These are phyloP conservation scores for Podila minutissima DNA, from an alignment of 192 early-diverging fungal genomes.

Conservation along the genomic window DNA sequence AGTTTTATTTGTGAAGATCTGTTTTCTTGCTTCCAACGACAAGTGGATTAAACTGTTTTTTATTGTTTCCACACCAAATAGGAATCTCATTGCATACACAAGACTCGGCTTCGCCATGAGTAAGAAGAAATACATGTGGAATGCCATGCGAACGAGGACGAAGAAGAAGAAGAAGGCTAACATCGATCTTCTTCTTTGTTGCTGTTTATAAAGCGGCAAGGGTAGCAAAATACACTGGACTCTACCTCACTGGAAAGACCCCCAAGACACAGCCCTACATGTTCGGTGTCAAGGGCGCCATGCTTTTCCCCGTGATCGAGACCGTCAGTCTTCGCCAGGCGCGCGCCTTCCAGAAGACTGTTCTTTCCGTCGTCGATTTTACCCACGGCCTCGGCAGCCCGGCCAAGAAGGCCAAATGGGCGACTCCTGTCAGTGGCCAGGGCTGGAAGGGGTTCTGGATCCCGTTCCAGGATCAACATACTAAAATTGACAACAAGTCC, in stretches of 20 bases:
- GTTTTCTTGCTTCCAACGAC: neutral
- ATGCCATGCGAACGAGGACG: neutral
- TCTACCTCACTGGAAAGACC: conserved; percentile 20
- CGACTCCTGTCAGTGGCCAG: conserved; percentile 3
- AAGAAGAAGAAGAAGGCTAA: neutral
- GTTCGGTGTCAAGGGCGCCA: conserved; percentile 6
- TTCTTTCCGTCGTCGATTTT: neutral
- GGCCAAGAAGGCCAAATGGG: conserved; percentile 17
- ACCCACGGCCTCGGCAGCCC: conserved; percentile 14
- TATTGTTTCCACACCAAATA: neutral
- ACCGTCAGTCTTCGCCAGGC: conserved; percentile 20
- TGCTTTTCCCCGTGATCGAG: conserved; percentile 19
- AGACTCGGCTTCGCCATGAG: neutral
- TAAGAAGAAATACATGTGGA: neutral
- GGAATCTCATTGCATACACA: neutral
- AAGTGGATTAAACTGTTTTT: neutral
- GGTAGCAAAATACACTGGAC: conserved; percentile 16
- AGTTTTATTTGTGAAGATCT: neutral
- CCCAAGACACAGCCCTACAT: conserved; percentile 9
- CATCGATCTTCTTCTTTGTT: neutral
- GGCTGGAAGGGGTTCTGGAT: conserved; percentile 40
- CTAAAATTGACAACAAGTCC: neutral
- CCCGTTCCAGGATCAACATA: conserved; percentile 37
- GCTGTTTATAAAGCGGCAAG: conserved; percentile 12
- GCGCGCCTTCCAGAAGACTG: conserved; percentile 14